Conservation (phyloP, 1,139 yeast species). For the Lipomyces yarrowii region DNA sequence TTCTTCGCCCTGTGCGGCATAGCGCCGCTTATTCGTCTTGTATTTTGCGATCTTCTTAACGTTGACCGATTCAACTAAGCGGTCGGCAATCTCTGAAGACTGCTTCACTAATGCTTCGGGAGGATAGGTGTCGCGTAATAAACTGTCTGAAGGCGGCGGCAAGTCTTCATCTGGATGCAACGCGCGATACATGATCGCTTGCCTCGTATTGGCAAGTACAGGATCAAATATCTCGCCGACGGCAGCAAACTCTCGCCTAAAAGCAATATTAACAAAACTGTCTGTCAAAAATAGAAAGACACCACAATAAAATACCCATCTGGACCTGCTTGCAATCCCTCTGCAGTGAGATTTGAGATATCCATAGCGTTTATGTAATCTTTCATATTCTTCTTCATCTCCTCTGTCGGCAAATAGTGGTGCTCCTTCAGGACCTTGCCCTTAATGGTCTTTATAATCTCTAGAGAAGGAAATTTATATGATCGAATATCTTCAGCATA, state of each 20-base stretch:
- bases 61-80: constrained; percentile 30
- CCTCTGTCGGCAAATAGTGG: constrained; percentile 42
- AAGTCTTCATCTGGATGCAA: constrained; percentile 34
- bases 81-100: constrained; percentile 32
- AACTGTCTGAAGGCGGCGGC: constrained; percentile 11
- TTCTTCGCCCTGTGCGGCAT: constrained; percentile 4
- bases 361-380: constrained; percentile 47
- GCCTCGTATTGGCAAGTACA: constrained; percentile 38
- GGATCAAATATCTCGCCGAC: constrained; percentile 40
- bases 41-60: constrained; percentile 22
- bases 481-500: constrained; percentile 75
- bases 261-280: constrained; percentile 21
- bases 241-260: constrained; percentile 27
- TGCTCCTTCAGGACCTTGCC: constrained; percentile 40
- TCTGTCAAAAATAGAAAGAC: constrained; percentile 1
- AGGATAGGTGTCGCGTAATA: constrained; percentile 11
- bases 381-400: constrained; percentile 48
- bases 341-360: constrained; percentile 31
- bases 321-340: constrained; percentile 24
- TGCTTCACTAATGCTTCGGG: constrained; percentile 29
- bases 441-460: constrained; percentile 43
- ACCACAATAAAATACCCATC: constrained; percentile 28
- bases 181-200: constrained; percentile 41
- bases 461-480: constrained; percentile 60
- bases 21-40: constrained; percentile 22